A percentile compares a stretch with the other conserved stretches of the same genome.
Evolutionary conservation across 1,139 yeast species (phyloP).

Genomic region (Meyerozyma elateridarum): DNA sequence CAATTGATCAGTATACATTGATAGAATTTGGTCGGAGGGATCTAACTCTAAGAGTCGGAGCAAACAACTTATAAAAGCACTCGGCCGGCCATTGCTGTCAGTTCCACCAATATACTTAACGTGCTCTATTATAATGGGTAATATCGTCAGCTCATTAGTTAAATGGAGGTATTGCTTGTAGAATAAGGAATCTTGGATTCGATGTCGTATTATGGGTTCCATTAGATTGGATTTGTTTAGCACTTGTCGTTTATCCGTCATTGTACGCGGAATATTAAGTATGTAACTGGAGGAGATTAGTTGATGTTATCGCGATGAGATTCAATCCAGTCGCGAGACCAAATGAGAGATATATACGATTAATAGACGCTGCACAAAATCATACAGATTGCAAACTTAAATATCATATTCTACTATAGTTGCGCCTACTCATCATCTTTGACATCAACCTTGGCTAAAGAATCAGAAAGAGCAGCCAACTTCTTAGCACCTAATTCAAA

Average conservation of each 20-base stretch:
- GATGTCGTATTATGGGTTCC: slow-evolving; percentile 65
- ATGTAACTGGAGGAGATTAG: too few relatives aligned
- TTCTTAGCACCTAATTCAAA: slow-evolving; percentile 46
- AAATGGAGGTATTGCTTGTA: slow-evolving; percentile 62
- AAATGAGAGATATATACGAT: too few relatives aligned
- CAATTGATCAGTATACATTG: slow-evolving; percentile 46
- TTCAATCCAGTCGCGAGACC: too few relatives aligned
- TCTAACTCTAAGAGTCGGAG: slow-evolving; percentile 60
- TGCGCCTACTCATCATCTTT: slow-evolving; percentile 26
- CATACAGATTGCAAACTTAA: too few relatives aligned
- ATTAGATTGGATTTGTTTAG: slow-evolving; percentile 50
- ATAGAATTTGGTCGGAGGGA: slow-evolving; percentile 50
- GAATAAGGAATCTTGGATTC: slow-evolving; percentile 63
- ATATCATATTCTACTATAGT: too few relatives aligned
- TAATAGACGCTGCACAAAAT: too few relatives aligned
- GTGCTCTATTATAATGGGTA: slow-evolving; percentile 29
- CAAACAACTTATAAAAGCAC: slow-evolving; percentile 61
- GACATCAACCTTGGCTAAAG: slow-evolving; percentile 32
- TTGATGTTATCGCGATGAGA: too few relatives aligned
- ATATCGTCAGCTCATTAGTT: slow-evolving; percentile 50
- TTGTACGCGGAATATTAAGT: too few relatives aligned
- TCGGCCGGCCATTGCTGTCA: slow-evolving; percentile 46
- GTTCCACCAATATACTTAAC: slow-evolving; percentile 46
- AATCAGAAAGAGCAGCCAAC: slow-evolving; percentile 27
- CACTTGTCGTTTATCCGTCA: slow-evolving; percentile 21